These are phyloP conservation scores for Fusarium poae DNA, from an alignment of 2,329 filamentous ascomycete genomes.

Conservation along the genomic window DNA sequence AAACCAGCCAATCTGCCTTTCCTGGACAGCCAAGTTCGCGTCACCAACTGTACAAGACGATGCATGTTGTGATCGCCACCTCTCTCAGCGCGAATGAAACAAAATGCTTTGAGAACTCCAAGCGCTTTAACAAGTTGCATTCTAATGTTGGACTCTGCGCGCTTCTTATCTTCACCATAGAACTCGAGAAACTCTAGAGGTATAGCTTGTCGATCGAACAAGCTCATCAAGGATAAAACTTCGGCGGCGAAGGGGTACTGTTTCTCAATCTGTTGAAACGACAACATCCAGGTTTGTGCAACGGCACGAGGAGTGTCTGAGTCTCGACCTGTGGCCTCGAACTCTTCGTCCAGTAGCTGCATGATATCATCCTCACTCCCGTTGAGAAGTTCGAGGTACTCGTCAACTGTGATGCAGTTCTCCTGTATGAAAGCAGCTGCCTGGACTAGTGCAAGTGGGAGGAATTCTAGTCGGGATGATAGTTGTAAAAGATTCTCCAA, in stretches of 20 bases:
- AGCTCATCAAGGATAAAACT: slow-evolving; percentile 52
- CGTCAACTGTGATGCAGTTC: slow-evolving; percentile 40
- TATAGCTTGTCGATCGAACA: slow-evolving; percentile 51
- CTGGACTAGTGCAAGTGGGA: slow-evolving; percentile 54
- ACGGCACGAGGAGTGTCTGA: slow-evolving; percentile 47
- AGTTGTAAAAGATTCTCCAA: slow-evolving; percentile 29
- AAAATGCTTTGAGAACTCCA: slow-evolving; percentile 49
- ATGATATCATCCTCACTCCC: slow-evolving; percentile 23
- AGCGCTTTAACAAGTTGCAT: slow-evolving; percentile 18
- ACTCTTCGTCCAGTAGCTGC: slow-evolving; percentile 49
- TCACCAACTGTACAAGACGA: slow-evolving; percentile 53
- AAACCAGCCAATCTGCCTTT: slow-evolving; percentile 29
- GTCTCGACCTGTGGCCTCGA: slow-evolving; percentile 50
- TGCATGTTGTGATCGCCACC: slow-evolving; percentile 49
- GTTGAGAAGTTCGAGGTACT: slow-evolving; percentile 50
- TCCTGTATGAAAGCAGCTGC: slow-evolving; percentile 54
- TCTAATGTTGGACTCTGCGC: fast-evolving
- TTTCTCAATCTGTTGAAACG: slow-evolving; percentile 52
- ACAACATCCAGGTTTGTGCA: slow-evolving; percentile 52
- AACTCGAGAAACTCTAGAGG: slow-evolving; percentile 41
- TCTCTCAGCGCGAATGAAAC: slow-evolving; percentile 43
- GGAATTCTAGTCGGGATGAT: slow-evolving; percentile 46
- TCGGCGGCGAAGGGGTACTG: slow-evolving; percentile 46
- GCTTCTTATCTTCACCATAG: neutral
- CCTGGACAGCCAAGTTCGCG: slow-evolving; percentile 47